Evolutionary conservation across 257 asterid genomes (phyloP).

Genomic region (Solanum dulcamara): DNA sequence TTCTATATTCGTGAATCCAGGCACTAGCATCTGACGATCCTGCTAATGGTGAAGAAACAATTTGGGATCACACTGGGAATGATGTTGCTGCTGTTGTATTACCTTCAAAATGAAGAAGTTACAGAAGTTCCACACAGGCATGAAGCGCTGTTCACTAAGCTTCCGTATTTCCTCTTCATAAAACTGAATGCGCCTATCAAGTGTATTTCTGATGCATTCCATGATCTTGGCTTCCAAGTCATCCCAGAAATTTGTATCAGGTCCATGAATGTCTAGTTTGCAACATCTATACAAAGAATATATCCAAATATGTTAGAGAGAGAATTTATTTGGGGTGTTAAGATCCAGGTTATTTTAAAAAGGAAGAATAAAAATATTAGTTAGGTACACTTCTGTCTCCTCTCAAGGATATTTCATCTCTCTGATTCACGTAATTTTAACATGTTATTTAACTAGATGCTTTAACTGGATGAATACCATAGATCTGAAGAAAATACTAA

Average conservation of each 20-base stretch:
- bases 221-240: constrained; percentile 77
- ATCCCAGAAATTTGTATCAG: constrained; percentile 85
- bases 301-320: constrained; percentile 5
- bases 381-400: not conserved
- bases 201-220: constrained; percentile 91
- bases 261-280: constrained; percentile 80
- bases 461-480: not conserved
- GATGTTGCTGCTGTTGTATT: not conserved
- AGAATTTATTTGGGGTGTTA: not conserved
- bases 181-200: constrained; percentile 85
- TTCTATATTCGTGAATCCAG: not conserved
- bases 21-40: not conserved
- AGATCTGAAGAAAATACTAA: not conserved
- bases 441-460: not conserved
- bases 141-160: constrained; percentile 93
- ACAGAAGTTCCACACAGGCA: constrained; percentile 98
- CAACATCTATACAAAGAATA: constrained; percentile 63
- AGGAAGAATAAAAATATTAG: not conserved
- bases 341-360: not conserved
- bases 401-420: not conserved
- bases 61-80: not conserved
- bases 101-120: constrained; percentile 92
- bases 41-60: not conserved
- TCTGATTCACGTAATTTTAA: not conserved
- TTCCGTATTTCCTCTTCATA: constrained; percentile 96